Evolutionary conservation across 2,329 filamentous ascomycete species (phyloP).

Genomic region (Davidsoniella eucalypti): DNA sequence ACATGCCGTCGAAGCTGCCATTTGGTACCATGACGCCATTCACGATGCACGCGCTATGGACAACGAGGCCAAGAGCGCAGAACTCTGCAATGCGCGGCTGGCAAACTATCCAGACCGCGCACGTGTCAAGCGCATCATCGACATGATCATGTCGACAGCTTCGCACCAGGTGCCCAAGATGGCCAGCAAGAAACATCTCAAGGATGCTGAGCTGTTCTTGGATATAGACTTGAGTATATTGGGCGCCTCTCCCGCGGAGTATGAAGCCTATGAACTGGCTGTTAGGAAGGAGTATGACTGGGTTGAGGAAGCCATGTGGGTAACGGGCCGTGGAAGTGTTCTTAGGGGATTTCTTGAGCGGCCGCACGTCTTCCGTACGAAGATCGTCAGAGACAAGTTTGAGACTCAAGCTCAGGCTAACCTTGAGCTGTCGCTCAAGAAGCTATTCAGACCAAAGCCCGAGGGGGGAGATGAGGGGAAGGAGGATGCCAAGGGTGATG

Average conservation of each 20-base stretch:
- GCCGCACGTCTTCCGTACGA: slow-evolving; percentile 6
- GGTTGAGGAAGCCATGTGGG: slow-evolving; percentile 7
- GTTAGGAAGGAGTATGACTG: slow-evolving; percentile 11
- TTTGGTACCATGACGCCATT: slow-evolving; percentile 12
- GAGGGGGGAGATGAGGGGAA: not conserved
- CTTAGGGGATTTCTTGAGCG: slow-evolving; percentile 4
- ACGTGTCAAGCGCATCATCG: slow-evolving; percentile 3
- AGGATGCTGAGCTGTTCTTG: slow-evolving; percentile 12
- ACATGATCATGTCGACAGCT: slow-evolving; percentile 9
- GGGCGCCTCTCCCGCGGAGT: slow-evolving; percentile 3
- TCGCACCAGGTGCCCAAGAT: slow-evolving; percentile 7
- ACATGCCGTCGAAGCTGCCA: slow-evolving; percentile 10
- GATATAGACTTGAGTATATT: slow-evolving; percentile 11
- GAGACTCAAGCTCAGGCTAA: slow-evolving; percentile 3
- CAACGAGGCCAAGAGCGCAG: slow-evolving; percentile 21
- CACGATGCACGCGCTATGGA: slow-evolving; percentile 6
- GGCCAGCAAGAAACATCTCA: not conserved
- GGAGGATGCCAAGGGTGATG: too few species aligned
- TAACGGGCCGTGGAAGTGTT: not conserved
- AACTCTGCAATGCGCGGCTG: slow-evolving; percentile 4
- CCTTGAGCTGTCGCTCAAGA: not conserved
- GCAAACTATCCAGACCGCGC: not conserved
- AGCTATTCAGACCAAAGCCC: not conserved
- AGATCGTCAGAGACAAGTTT: slow-evolving; percentile 8
- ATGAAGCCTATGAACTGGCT: slow-evolving; percentile 10